Conservation (phyloP, 2,329 filamentous ascomycete species). For the Botrytis squamosa region DNA sequence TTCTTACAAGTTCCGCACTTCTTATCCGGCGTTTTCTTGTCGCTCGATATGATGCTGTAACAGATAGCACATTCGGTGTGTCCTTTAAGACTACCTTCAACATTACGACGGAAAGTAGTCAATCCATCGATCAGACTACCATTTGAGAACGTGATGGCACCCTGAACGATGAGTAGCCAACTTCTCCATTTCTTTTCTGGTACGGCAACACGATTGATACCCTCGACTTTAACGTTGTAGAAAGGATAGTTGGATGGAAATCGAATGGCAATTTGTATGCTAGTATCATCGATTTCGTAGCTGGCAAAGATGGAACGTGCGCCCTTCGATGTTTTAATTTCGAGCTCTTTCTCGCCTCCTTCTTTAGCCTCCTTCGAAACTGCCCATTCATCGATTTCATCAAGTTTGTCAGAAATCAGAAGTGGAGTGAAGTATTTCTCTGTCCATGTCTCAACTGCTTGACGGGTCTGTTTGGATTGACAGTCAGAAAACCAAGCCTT, state of each 20-base stretch:
- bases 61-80: conserved; percentile 96
- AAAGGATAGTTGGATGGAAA: conserved; percentile 83
- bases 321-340: conserved; percentile 68
- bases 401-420: conserved; percentile 63
- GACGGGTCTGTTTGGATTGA: conserved; percentile 75
- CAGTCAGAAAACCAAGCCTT: conserved; percentile 83
- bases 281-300: conserved; percentile 85
- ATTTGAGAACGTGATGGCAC: conserved; percentile 90
- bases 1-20: conserved; percentile 90
- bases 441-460: conserved; percentile 81
- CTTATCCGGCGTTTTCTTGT: conserved; percentile 90
- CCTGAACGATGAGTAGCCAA: conserved; percentile 86
- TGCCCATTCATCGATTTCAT: conserved; percentile 68
- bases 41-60: conserved; percentile 87
- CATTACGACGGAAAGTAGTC: conserved; percentile 80
- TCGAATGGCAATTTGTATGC: conserved; percentile 76
- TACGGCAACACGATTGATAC: conserved; percentile 80
- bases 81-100: conserved; percentile 83
- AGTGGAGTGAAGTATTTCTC: conserved; percentile 76
- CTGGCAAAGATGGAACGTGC: conserved; percentile 77
- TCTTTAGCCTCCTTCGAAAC: conserved; percentile 49
- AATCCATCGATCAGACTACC: conserved; percentile 86
- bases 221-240: conserved; percentile 70
- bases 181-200: conserved; percentile 89
- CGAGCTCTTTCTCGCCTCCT: conserved; percentile 54